Evolutionary conservation across 441 rosid genomes (phyloP), one percentile per base, ranked within the genome.

Genomic region (Brassica balearica): DNA sequence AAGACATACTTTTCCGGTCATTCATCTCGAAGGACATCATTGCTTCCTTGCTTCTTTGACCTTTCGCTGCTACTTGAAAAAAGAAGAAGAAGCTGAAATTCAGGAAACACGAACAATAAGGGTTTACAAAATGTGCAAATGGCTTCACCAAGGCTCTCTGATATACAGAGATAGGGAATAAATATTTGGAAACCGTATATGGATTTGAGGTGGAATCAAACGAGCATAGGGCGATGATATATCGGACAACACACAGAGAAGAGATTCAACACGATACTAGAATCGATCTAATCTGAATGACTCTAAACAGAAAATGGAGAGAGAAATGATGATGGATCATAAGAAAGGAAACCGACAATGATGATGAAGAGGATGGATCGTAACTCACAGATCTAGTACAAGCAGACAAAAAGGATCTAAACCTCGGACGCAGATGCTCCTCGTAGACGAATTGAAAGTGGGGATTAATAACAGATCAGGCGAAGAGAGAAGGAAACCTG

Each of bases 1-100:
- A 46, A 19, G 65, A 68, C 81, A 0, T 77, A 81, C 84, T 81
- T 81, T 81, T 81, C 4, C 81, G 78, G 77, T 81, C 84, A 68
- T 77, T 81, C 84, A 81, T 81, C 69, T 81, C 84, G 5, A 81
- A 81, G 81, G 84, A 77, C 77, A 81, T 76, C n/a, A 12, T 41
- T 12, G 65, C 69, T 75, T 9, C 25, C 48, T 41, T 46, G 65
- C 73, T 75, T 20, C 29, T 15, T 43, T 15, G 15, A 58, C 12
- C 62, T 58, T 3, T 20, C 63, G 27, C 63, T 59, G 63, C 29
- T n/a, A 59, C 63, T 9, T 20, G 29, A 20, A 4, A 59, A 59
- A 7, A 17, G 3, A 2, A 8, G 4, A 36, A 25, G 27, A 43
- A 38, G 46, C 53, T 12, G 19, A 48, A 48, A 48, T 17, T 48